phyloP scores from a whole-genome alignment of 352 stramenopile genomes.

The Phytophthora sojae region DNA sequence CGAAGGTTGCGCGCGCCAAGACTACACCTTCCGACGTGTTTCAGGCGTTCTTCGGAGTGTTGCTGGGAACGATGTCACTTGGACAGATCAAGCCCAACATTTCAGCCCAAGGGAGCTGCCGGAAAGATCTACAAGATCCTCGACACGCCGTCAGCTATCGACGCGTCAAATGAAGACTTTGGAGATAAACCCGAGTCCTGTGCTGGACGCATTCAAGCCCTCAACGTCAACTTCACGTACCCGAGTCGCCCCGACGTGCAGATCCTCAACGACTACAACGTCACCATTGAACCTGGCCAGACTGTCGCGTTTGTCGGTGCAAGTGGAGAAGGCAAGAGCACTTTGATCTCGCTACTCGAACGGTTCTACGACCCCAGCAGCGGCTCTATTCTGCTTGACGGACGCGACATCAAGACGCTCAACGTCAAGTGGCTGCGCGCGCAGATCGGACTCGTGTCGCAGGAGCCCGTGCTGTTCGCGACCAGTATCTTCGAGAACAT shows the following conservation, averaged over 20 bases:
- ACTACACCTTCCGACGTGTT: conserved; percentile 44
- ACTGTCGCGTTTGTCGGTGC: conserved; percentile 43
- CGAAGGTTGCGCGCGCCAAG: conserved; percentile 19
- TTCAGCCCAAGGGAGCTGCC: conserved; percentile 45
- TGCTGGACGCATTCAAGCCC: conserved; percentile 51
- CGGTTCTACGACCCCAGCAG: conserved; percentile 90
- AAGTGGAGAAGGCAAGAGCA: conserved; percentile 48
- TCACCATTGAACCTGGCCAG: conserved; percentile 43
- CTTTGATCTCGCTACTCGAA: conserved; percentile 68
- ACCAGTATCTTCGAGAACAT: conserved; percentile 94
- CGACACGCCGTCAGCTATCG: conserved; percentile 54
- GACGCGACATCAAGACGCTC: conserved; percentile 72
- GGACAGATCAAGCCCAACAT: conserved; percentile 61
- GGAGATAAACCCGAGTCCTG: conserved; percentile 35
- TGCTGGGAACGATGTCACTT: conserved; percentile 50
- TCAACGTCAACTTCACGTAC: conserved; percentile 75
- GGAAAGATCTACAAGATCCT: conserved; percentile 56
- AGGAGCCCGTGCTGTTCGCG: conserved; percentile 92
- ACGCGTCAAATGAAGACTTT: conserved; percentile 43
- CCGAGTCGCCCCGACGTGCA: conserved; percentile 53
- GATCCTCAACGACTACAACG: conserved; percentile 44
- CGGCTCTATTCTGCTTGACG: conserved; percentile 85
- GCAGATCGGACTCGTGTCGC: conserved; percentile 77
- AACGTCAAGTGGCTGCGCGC: conserved; percentile 79
- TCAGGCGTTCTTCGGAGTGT: conserved; percentile 54